Percentiles rank a stretch among this genome's conserved stretches.
Conservation (phyloP, 768 basidiomycete genomes). For the Phlebiopsis gigantea region DNA sequence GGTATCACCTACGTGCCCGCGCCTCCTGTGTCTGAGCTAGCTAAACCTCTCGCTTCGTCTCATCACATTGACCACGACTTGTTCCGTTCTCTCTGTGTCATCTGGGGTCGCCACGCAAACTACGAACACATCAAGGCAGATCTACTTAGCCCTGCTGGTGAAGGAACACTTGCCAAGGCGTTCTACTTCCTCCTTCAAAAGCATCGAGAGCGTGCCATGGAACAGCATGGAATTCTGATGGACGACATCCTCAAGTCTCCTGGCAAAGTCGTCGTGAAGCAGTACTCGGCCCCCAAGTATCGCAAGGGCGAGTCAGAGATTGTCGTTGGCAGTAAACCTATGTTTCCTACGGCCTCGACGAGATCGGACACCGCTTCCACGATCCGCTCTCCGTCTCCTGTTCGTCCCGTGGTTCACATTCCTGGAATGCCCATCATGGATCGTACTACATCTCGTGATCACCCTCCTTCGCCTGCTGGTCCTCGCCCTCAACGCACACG, state of each 20-base stretch:
- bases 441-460: slow-evolving; percentile 30
- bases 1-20: slow-evolving; percentile 41
- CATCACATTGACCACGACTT: slow-evolving; percentile 73
- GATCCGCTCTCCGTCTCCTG: slow-evolving; percentile 27
- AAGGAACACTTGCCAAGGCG: slow-evolving; percentile 75
- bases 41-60: slow-evolving; percentile 61
- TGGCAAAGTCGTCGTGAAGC: slow-evolving; percentile 32
- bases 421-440: slow-evolving; percentile 10
- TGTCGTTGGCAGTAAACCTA: slow-evolving; percentile 11
- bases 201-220: slow-evolving; percentile 63
- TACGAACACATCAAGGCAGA: slow-evolving; percentile 53
- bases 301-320: slow-evolving; percentile 18
- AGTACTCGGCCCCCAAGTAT: slow-evolving; percentile 34
- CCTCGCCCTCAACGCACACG: slow-evolving; percentile 35
- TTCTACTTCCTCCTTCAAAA: slow-evolving; percentile 81
- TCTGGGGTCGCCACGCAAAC: slow-evolving; percentile 77
- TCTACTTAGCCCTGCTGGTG: slow-evolving; percentile 62
- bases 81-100: slow-evolving; percentile 70
- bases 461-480: slow-evolving; percentile 46
- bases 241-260: slow-evolving; percentile 25
- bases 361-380: slow-evolving; percentile 23
- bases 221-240: slow-evolving; percentile 46
- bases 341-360: slow-evolving; percentile 16
- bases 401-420: slow-evolving; percentile 11
- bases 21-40: slow-evolving; percentile 43